Evolutionary conservation across 2,329 filamentous ascomycete genomes (phyloP).

Genomic region (Phaeosphaeria sp.): DNA sequence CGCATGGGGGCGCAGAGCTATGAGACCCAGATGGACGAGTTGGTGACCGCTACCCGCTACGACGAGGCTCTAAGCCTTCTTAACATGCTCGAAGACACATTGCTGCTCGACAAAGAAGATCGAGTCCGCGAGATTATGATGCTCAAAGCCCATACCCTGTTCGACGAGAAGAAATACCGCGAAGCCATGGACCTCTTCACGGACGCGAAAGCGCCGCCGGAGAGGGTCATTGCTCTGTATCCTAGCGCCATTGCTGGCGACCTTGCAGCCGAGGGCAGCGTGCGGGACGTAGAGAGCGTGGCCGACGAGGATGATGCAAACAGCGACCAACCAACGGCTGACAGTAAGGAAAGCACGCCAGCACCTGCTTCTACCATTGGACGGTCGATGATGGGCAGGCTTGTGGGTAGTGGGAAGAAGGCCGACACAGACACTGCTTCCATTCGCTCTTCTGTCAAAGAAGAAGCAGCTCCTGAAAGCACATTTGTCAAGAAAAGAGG

Average conservation of each 20-base stretch:
- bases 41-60: slow-evolving; percentile 75
- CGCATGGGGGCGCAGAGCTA: slow-evolving; percentile 94
- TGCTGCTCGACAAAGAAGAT: slow-evolving; percentile 81
- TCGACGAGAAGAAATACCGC: slow-evolving; percentile 80
- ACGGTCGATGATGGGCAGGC: slow-evolving; percentile 55
- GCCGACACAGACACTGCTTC: slow-evolving; percentile 61
- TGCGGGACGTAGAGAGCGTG: slow-evolving; percentile 53
- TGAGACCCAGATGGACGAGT: slow-evolving; percentile 82
- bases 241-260: slow-evolving; percentile 84
- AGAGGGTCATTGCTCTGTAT: slow-evolving; percentile 84
- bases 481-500: slow-evolving; percentile 58
- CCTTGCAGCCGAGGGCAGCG: slow-evolving; percentile 67
- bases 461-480: slow-evolving; percentile 63
- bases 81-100: slow-evolving; percentile 87
- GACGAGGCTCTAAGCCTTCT: slow-evolving; percentile 94
- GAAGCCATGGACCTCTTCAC: slow-evolving; percentile 90
- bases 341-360: slow-evolving; percentile 32
- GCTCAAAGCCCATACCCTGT: slow-evolving; percentile 85
- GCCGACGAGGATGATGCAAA: slow-evolving; percentile 36
- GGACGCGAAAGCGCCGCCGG: slow-evolving; percentile 86
- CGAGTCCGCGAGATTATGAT: slow-evolving; percentile 87
- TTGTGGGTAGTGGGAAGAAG: slow-evolving; percentile 55
- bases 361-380: slow-evolving; percentile 37
- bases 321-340: slow-evolving; percentile 24
- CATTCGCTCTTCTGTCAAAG: slow-evolving; percentile 63